phyloP scores from a whole-genome alignment of 768 basidiomycete genomes.

The Tricholoma sp. region DNA sequence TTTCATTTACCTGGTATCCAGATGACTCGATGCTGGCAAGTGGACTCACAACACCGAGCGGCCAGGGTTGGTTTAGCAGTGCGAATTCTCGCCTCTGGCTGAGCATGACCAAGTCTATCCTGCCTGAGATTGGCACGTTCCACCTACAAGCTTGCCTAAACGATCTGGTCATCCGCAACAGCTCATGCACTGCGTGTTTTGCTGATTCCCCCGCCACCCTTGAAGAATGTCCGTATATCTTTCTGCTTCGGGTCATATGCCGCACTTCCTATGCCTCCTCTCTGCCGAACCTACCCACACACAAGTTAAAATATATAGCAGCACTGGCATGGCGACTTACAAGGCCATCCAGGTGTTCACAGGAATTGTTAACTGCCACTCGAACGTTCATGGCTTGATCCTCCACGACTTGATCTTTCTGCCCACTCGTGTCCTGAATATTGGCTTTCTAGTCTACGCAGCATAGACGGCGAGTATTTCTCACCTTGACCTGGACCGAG shows the following conservation, averaged over 20 bases:
- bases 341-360: conserved; percentile 50
- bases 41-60: too few relatives aligned
- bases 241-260: conserved; percentile 72
- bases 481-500: conserved; percentile 35
- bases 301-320: background rate
- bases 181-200: conserved; percentile 17
- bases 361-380: conserved; percentile 48
- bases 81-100: too few relatives aligned
- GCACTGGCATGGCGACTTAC: conserved; percentile 31
- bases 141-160: background rate
- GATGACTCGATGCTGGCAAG: too few relatives aligned
- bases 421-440: conserved; percentile 18
- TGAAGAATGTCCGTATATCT: conserved; percentile 71
- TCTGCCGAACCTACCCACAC: conserved; percentile 46
- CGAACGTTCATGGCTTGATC: conserved; percentile 30
- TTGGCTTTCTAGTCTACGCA: too few relatives aligned
- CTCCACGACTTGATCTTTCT: conserved; percentile 11
- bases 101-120: too few relatives aligned
- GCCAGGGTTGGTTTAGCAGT: too few relatives aligned
- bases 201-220: background rate
- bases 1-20: too few relatives aligned
- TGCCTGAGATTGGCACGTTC: too few relatives aligned
- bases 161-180: background rate
- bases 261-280: conserved; percentile 68
- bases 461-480: background rate